A percentile compares a stretch with the other conserved stretches of the same genome.
Conservation (phyloP, 345 rosid species). For the Gossypium raimondii region DNA sequence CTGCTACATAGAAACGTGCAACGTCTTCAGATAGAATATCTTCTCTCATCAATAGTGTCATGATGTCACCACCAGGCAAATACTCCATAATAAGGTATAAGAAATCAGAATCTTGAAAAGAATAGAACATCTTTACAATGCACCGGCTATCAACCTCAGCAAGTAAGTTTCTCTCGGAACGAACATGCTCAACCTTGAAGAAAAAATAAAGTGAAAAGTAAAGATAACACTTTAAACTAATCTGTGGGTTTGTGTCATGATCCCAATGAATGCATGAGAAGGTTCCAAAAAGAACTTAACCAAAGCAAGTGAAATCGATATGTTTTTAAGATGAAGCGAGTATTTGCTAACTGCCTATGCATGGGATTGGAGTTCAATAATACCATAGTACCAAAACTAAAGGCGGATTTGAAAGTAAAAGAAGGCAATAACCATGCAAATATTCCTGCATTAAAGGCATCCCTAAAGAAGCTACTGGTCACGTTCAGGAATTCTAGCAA, state of each 20-base stretch:
- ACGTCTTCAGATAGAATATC: conserved; percentile 90
- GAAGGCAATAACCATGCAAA: neutral
- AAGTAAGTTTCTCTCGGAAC: conserved; percentile 96
- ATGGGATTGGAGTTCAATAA: neutral
- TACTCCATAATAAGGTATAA: conserved; percentile 97
- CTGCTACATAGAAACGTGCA: conserved; percentile 87
- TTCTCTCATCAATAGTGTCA: conserved; percentile 98
- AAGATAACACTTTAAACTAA: conserved; percentile 4
- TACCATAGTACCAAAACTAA: neutral
- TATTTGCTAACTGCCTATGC: neutral
- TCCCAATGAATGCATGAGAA: neutral
- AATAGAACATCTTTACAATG: conserved; percentile 80
- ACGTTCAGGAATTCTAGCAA: neutral
- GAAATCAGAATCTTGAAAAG: conserved; percentile 74
- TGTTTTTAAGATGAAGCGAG: conserved; percentile 9
- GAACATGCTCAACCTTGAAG: conserved; percentile 91
- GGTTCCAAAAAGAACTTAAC: neutral
- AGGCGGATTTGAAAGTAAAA: neutral
- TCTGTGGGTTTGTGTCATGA: conserved; percentile 1
- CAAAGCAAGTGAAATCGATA: neutral
- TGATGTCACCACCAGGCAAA: conserved; percentile 97
- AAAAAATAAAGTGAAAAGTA: conserved; percentile 1
- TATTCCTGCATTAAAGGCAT: neutral
- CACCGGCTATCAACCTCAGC: conserved; percentile 96
- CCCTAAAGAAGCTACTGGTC: neutral